These are phyloP conservation scores for Phylloporus arenicola DNA, from an alignment of 768 basidiomycete species.

Conservation along the genomic window DNA sequence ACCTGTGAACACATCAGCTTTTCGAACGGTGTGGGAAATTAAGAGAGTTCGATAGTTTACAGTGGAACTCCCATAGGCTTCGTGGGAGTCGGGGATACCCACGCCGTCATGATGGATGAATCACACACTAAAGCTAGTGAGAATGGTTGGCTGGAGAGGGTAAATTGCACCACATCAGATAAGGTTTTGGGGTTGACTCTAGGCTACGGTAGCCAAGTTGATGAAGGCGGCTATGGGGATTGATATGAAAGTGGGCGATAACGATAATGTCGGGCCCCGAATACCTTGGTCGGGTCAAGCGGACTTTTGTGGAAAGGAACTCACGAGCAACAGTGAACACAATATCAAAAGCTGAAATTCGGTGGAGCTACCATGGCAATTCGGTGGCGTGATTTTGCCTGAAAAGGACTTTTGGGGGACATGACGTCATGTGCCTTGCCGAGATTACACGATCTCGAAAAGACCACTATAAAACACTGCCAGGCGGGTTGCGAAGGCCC, in stretches of 20 bases:
- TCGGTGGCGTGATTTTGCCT: constrained; percentile 8
- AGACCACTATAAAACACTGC: constrained; percentile 16
- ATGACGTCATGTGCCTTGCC: constrained; percentile 25
- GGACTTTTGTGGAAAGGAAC: not conserved
- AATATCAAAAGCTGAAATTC: not conserved
- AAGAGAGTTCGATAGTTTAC: no score
- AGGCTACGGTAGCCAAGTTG: constrained; percentile 45
- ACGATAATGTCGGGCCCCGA: constrained; percentile 41
- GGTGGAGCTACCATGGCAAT: not conserved
- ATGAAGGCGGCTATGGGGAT: not conserved
- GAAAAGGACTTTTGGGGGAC: constrained; percentile 8
- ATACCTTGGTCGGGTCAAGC: not conserved
- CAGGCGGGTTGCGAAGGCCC: not conserved
- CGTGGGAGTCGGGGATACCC: no score
- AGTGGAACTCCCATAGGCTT: no score
- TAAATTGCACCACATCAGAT: constrained; percentile 31
- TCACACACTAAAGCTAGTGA: no score
- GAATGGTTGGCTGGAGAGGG: no score
- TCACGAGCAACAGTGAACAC: not conserved
- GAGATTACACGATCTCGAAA: not conserved
- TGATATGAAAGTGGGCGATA: constrained; percentile 4
- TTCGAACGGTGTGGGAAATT: no score
- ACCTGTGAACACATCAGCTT: no score
- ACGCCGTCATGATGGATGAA: no score
- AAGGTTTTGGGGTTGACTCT: constrained; percentile 62